Percentiles rank a stretch among this genome's conserved stretches.
Conservation (phyloP, 441 rosid genomes). For the Gossypium gossypioides region DNA sequence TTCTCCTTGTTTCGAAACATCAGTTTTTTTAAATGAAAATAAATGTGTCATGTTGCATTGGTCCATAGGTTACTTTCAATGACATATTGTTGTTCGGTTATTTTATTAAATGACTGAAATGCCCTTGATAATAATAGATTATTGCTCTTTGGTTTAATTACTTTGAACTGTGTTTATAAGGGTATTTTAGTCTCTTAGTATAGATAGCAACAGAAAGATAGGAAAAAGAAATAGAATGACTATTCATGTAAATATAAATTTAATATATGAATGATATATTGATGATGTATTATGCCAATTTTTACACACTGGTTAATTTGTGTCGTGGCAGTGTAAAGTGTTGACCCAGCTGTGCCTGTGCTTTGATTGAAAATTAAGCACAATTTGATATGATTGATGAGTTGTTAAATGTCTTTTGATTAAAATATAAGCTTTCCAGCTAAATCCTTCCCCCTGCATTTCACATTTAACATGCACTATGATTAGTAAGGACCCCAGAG, state of each 20-base stretch:
- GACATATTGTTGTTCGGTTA: no score
- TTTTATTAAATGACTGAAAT: background rate
- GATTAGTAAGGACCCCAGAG: background rate
- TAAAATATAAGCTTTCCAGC: slow-evolving; percentile 14
- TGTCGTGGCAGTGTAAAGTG: background rate
- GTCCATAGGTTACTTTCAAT: background rate
- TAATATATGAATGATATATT: no score
- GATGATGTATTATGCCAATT: no score
- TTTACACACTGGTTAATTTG: no score
- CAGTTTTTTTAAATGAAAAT: background rate
- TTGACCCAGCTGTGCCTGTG: background rate
- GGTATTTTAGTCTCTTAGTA: background rate
- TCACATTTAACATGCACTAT: slow-evolving; percentile 8
- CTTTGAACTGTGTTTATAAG: background rate
- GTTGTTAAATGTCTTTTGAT: background rate
- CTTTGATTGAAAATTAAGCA: slow-evolving; percentile 10
- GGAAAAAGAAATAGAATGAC: no score
- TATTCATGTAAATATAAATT: no score
- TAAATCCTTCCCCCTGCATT: background rate
- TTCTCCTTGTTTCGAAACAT: background rate
- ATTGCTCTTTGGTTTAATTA: background rate
- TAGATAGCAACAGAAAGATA: background rate
- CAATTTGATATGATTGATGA: background rate
- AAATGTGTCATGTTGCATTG: background rate
- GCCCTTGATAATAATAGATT: background rate